These are phyloP conservation scores for Pythium chondricola DNA, from an alignment of 352 stramenopile species.

Conservation along the genomic window DNA sequence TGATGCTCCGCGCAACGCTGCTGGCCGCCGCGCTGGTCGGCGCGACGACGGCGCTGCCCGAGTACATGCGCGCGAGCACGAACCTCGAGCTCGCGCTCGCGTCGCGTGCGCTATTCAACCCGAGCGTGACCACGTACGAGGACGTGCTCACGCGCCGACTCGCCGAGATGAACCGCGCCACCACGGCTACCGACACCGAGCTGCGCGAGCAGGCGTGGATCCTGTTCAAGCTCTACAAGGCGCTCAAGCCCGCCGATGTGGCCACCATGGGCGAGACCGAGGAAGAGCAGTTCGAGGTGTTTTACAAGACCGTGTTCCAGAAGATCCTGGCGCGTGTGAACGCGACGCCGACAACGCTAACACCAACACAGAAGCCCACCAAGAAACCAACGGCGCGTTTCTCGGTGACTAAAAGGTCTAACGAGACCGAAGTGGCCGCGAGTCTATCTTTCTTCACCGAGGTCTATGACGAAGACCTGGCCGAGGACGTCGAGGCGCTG, in stretches of 20 bases:
- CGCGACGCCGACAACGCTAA: slow-evolving; percentile 4
- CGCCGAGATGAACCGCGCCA: slow-evolving; percentile 15
- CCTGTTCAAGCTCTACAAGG: slow-evolving; percentile 67
- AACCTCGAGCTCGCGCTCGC: slow-evolving; percentile 12
- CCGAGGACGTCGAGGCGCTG: slow-evolving; percentile 38
- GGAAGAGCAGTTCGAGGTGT: slow-evolving; percentile 42
- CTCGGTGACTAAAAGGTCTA: slow-evolving; percentile 9
- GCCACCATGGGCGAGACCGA: slow-evolving; percentile 35
- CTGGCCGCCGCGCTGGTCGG: too few species aligned
- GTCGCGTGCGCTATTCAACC: slow-evolving; percentile 5
- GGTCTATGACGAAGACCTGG: slow-evolving; percentile 47
- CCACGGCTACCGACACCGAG: slow-evolving; percentile 16
- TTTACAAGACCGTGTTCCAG: slow-evolving; percentile 59
- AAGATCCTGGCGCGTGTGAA: slow-evolving; percentile 29
- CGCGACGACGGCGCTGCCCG: too few species aligned
- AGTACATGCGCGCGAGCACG: too few species aligned
- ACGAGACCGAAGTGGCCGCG: slow-evolving; percentile 23
- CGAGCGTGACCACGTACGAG: slow-evolving; percentile 7
- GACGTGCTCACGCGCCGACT: slow-evolving; percentile 33
- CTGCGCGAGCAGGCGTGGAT: slow-evolving; percentile 34
- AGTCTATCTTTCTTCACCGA: slow-evolving; percentile 34
- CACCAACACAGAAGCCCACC: slow-evolving; percentile 3
- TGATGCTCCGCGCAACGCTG: too few species aligned
- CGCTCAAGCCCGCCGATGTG: slow-evolving; percentile 35
- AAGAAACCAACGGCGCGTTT: slow-evolving; percentile 5